These are phyloP conservation scores for Croton setiger DNA, from an alignment of 441 rosid genomes.

Conservation along the genomic window DNA sequence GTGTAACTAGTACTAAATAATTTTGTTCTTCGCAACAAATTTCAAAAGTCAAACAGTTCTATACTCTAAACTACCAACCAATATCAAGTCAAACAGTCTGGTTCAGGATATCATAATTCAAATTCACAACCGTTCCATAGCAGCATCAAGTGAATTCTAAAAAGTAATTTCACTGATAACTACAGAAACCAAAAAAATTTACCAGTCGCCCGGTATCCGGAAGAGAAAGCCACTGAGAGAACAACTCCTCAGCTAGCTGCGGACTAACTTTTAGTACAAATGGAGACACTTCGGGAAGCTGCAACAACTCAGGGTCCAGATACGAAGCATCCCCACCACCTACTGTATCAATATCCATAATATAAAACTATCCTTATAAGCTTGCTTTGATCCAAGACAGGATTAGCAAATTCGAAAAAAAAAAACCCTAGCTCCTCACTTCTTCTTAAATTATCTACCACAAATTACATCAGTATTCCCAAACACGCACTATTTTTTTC, in stretches of 20 bases:
- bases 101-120: neutral
- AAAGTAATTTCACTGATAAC: neutral
- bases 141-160: neutral
- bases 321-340: constrained; percentile 32
- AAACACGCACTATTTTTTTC: neutral
- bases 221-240: constrained; percentile 87
- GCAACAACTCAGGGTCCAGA: constrained; percentile 64
- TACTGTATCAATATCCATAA: constrained; percentile 46
- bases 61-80: neutral
- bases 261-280: constrained; percentile 48
- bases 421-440: constrained; percentile 19
- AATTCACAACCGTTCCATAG: neutral
- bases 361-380: constrained; percentile 5
- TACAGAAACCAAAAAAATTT: constrained; percentile 14
- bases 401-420: neutral
- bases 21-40: neutral
- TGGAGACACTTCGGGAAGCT: constrained; percentile 67
- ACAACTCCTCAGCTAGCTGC: constrained; percentile 52
- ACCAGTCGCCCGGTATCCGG: constrained; percentile 67
- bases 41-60: neutral
- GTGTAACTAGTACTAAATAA: neutral
- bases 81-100: neutral
- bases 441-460: neutral
- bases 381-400: neutral
- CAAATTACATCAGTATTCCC: neutral